phyloP scores from a whole-genome alignment of 2,329 filamentous ascomycete species.

The Alternaria viburni region DNA sequence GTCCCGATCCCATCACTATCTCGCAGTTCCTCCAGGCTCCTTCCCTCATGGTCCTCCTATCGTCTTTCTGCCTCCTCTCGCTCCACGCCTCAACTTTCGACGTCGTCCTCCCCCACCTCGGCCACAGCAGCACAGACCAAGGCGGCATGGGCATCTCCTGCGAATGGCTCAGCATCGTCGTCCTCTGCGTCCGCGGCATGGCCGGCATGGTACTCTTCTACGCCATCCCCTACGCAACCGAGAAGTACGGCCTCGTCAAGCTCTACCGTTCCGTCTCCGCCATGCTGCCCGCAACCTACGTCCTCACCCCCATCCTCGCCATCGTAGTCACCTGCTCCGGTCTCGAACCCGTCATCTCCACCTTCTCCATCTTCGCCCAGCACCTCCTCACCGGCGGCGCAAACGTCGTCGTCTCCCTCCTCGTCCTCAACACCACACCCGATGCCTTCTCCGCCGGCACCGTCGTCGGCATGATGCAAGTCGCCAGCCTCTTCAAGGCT shows the following conservation, averaged over 20 bases:
- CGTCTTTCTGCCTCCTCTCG: slow-evolving; percentile 61
- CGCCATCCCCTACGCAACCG: slow-evolving; percentile 46
- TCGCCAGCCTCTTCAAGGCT: slow-evolving; percentile 55
- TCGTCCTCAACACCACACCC: slow-evolving; percentile 57
- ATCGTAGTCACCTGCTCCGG: slow-evolving; percentile 44
- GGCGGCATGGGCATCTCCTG: slow-evolving; percentile 57
- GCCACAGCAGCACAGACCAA: slow-evolving; percentile 52
- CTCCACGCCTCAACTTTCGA: slow-evolving; percentile 63
- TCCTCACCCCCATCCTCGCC: slow-evolving; percentile 49
- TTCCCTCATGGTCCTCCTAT: slow-evolving; percentile 54
- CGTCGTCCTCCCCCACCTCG: slow-evolving; percentile 55
- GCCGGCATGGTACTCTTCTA: slow-evolving; percentile 50
- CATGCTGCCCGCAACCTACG: slow-evolving; percentile 50
- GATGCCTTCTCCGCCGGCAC: slow-evolving; percentile 56
- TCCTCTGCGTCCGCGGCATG: slow-evolving; percentile 51
- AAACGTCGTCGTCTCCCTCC: slow-evolving; percentile 52
- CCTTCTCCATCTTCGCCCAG: slow-evolving; percentile 51
- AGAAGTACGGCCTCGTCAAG: slow-evolving; percentile 50
- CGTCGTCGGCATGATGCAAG: slow-evolving; percentile 56
- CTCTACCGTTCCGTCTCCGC: slow-evolving; percentile 52
- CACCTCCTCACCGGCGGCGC: slow-evolving; percentile 52
- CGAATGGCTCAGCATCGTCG: slow-evolving; percentile 51
- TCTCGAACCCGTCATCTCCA: slow-evolving; percentile 47
- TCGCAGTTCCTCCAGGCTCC: slow-evolving; percentile 55
- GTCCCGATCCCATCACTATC: slow-evolving; percentile 52